Base-by-base conservation (phyloP, 2,329 filamentous ascomycete genomes). In the Spiromastix sp. region DNA sequence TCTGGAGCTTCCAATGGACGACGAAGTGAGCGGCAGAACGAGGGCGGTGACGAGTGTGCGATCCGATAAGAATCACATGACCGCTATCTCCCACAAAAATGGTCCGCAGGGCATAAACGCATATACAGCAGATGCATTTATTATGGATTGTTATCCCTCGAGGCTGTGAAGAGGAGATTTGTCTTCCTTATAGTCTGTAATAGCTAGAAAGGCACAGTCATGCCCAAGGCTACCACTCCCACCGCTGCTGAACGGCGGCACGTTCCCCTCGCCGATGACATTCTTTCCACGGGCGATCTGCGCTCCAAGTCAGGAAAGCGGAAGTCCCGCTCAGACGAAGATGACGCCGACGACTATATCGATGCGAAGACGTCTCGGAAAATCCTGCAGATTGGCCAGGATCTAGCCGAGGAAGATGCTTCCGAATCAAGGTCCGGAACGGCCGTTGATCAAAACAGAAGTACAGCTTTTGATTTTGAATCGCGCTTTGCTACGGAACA, bases 251-350 rank as follows among this genome's bases (percentile, higher is more conserved):
- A 69, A 41, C 77, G 80, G 52, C 78, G 84, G 45, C 89, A 95
- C 64, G 93, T 93, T 48, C 87, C 89, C 26, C 80, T 98, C 41
- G 81, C 89, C 50, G 83, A 93, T 54, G 91, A 96, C 51, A 71
- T 96, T 54, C 63, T 80, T 48, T 70, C 85, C 47, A 72, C 79
- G 39, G 71, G 79, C 41, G 67, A 79, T 46, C 58, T 89, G 51
- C 76, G 87, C 64, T 70, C 76, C 19, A 70, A 69, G 51, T 85
- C 85, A 66, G 71, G 71, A 48, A 81, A 78, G 59, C 66, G 70
- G 45, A 81, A 77, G 59, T 72, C 67, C 36, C 55, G 56, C 32
- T 52, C 60, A 24, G 59, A 69, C 33, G 73, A 74, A 40, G 71
- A 77, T 21, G 69, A 72, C 20, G 71, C 74, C 41, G 76, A 82